phyloP scores from a whole-genome alignment of 352 stramenopile genomes.

The Hyaloperonospora arabidopsidis region DNA sequence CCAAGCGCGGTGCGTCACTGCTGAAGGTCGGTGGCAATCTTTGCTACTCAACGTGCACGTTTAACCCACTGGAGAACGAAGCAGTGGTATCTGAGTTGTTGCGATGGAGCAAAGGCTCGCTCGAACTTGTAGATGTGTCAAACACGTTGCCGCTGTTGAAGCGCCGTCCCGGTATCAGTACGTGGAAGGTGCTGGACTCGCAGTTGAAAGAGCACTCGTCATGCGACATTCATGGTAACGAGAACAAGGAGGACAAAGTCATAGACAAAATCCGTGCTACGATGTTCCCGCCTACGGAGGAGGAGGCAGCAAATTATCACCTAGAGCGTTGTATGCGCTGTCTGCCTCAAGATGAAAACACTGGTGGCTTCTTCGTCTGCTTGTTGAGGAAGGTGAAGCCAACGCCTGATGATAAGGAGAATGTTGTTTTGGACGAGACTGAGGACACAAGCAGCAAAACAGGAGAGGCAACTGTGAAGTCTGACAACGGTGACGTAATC shows the following conservation, averaged over 20 bases:
- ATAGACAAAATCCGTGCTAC: constrained; percentile 79
- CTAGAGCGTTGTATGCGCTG: constrained; percentile 94
- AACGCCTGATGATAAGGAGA: constrained; percentile 38
- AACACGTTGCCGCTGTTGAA: constrained; percentile 77
- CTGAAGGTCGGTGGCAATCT: constrained; percentile 90
- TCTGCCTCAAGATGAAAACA: constrained; percentile 93
- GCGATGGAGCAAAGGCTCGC: constrained; percentile 77
- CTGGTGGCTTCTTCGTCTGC: constrained; percentile 98
- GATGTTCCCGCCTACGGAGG: constrained; percentile 86
- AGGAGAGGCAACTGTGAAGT: constrained; percentile 10
- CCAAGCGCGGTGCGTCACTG: constrained; percentile 86
- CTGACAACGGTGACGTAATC: constrained; percentile 11
- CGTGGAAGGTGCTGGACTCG: constrained; percentile 92
- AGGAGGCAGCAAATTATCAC: constrained; percentile 67
- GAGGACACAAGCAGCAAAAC: constrained; percentile 5
- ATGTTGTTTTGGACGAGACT: constrained; percentile 5
- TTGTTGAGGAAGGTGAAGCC: constrained; percentile 89
- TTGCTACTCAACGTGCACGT: constrained; percentile 96
- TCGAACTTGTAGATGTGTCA: constrained; percentile 89
- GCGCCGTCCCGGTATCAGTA: constrained; percentile 75
- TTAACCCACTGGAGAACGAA: constrained; percentile 99
- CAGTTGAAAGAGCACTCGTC: constrained; percentile 71
- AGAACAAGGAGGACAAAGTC: constrained; percentile 48
- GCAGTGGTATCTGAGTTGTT: constrained; percentile 96
- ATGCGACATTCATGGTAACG: constrained; percentile 53